Base-by-base conservation (phyloP, 805 yeast species). In the Nakazawaea pomicola region DNA sequence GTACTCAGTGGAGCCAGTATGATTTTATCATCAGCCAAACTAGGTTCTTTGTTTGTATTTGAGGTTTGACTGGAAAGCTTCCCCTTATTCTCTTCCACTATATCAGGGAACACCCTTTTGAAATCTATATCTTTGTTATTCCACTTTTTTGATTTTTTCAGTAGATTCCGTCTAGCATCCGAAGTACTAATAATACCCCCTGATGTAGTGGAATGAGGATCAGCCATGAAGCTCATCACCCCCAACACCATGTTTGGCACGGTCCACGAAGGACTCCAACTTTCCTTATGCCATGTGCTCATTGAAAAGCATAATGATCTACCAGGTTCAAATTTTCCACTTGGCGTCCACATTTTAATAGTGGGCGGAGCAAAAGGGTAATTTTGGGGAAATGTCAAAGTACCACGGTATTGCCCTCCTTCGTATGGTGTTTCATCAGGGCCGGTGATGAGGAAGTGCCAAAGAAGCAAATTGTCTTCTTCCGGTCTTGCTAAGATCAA, bases 211-310 rank as follows among this genome's bases (percentile, higher is more conserved):
- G n/a, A n/a, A n/a, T n/a, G n/a, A n/a, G n/a, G n/a, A n/a, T 93
- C 82, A 1, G 95, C 86, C 97, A 90, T 90, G 55, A 90, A 90
- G 56, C 95, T 85, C 48, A 89, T 64, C 29, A 90, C 65, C 0
- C 96, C 97, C 11, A 80, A 85, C 50, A 90, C 68, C 15, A 90
- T 90, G 0, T 96, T 88, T 24, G 87, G 70, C 19, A 90, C 96
- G 34, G 89, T 79, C 97, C 97, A 90, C 4, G 95, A 86, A 1
- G 97, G 96, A 59, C 89, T 89, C 97, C 97, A 90, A 1, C 83
- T 68, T 58, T 88, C 91, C 3, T 95, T 96, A 52, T 90, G 97
- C 58, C 78, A 90, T 62, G 90, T 96, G 53, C 93, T 82, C 84
- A 90, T 89, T 12, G 89, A 79, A 36, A 90, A 67, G 62, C 97